These are phyloP conservation scores for Chaetoceros muelleri DNA, from an alignment of 108 stramenopile species.

Conservation along the genomic window DNA sequence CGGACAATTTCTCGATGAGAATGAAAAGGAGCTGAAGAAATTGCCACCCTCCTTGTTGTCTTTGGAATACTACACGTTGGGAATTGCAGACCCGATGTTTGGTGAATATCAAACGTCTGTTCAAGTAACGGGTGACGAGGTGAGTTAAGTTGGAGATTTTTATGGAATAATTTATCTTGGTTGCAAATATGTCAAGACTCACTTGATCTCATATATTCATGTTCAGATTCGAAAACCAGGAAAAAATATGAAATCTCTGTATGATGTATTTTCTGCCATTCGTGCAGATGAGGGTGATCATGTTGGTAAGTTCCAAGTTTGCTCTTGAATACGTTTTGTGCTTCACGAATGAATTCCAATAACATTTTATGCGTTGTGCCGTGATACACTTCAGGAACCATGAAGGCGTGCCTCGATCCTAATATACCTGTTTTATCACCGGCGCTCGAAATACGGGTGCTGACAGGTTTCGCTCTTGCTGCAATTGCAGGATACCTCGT, in stretches of 20 bases:
- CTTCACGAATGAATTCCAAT: no score
- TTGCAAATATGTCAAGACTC: neutral
- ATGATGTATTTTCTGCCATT: slow-evolving; percentile 48
- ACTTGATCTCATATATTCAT: slow-evolving; percentile 11
- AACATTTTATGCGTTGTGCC: no score
- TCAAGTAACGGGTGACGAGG: slow-evolving; percentile 6
- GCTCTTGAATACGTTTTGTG: no score
- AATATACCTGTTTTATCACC: slow-evolving; percentile 18
- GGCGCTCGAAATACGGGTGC: slow-evolving; percentile 24
- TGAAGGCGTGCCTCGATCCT: slow-evolving; percentile 35
- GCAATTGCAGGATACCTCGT: slow-evolving; percentile 18
- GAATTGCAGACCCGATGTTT: slow-evolving; percentile 37
- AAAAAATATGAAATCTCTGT: slow-evolving; percentile 24
- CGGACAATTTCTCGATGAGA: slow-evolving; percentile 48
- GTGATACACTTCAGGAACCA: slow-evolving; percentile 9
- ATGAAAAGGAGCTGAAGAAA: slow-evolving; percentile 38
- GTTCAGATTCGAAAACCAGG: slow-evolving; percentile 21
- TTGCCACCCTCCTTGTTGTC: slow-evolving; percentile 52
- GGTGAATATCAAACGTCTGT: slow-evolving; percentile 47
- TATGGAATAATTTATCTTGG: slow-evolving; percentile 23
- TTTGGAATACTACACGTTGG: slow-evolving; percentile 50
- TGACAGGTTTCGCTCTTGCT: slow-evolving; percentile 30
- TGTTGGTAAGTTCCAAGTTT: slow-evolving; percentile 20
- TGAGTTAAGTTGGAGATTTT: slow-evolving; percentile 1
- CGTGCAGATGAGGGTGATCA: slow-evolving; percentile 52